A percentile compares a stretch with the other conserved stretches of the same genome.
Conservation (phyloP, 768 basidiomycete species). For the Russula vinacea region DNA sequence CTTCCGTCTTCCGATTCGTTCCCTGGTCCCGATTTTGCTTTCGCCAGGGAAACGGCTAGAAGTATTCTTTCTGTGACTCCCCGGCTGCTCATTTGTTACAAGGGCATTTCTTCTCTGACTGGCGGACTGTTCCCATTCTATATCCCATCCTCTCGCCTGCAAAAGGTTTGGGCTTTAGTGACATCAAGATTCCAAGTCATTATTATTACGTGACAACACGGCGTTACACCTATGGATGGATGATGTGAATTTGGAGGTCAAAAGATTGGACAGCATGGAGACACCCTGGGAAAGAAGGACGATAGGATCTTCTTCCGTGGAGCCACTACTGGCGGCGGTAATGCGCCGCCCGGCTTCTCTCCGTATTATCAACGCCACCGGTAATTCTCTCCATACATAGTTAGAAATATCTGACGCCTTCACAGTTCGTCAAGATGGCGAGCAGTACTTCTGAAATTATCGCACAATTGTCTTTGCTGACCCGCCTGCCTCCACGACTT, state of each 20-base stretch:
- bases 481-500: constrained; percentile 56
- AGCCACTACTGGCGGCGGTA: constrained; percentile 93
- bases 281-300: constrained; percentile 84
- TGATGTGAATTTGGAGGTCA: constrained; percentile 62
- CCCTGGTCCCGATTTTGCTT: constrained; percentile 58
- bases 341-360: constrained; percentile 78
- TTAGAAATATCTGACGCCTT: constrained; percentile 16
- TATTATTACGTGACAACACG: constrained; percentile 87
- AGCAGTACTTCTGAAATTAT: constrained; percentile 50
- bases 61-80: constrained; percentile 71
- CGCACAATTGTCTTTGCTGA: constrained; percentile 68
- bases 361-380: constrained; percentile 84
- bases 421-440: constrained; percentile 73
- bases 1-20: constrained; percentile 34
- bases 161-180: constrained; percentile 77
- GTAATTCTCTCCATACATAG: constrained; percentile 37
- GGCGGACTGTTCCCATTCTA: constrained; percentile 82
- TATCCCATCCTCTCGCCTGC: constrained; percentile 95
- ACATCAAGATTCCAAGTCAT: constrained; percentile 93
- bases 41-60: constrained; percentile 59
- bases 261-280: constrained; percentile 83
- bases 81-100: constrained; percentile 86
- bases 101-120: constrained; percentile 97
- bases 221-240: constrained; percentile 91
- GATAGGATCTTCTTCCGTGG: constrained; percentile 93